Percentiles rank a stretch among this genome's conserved stretches.
Evolutionary conservation across 305 asterid species (phyloP).

Genomic region (Solanum aculeatissimum): DNA sequence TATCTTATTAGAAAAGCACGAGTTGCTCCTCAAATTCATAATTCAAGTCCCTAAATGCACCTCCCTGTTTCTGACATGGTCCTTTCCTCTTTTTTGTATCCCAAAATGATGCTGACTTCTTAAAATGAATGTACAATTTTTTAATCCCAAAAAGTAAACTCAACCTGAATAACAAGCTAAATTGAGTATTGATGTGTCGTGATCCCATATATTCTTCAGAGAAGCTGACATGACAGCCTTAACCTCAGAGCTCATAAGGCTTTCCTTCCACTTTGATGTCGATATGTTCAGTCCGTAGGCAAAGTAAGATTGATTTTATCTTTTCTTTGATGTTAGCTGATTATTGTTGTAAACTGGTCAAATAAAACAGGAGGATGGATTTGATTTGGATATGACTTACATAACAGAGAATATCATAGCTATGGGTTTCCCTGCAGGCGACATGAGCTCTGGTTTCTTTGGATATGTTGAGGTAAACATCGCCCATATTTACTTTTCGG

Average conservation of each 20-base stretch:
- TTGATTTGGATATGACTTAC: conserved; percentile 98
- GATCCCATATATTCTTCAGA: neutral
- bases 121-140: neutral
- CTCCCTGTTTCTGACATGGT: neutral
- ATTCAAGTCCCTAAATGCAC: neutral
- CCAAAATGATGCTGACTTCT: neutral
- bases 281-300: neutral
- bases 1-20: neutral
- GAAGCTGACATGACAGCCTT: neutral
- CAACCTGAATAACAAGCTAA: neutral
- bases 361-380: conserved; percentile 73
- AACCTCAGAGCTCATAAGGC: neutral
- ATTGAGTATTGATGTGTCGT: neutral
- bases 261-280: neutral
- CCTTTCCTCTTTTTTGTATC: neutral
- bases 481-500: neutral
- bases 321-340: neutral
- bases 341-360: neutral
- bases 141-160: neutral
- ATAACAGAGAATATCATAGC: conserved; percentile 93
- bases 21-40: neutral
- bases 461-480: conserved; percentile 85
- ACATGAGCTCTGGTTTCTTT: conserved; percentile 90
- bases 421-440: conserved; percentile 99
- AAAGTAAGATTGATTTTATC: neutral